These are phyloP conservation scores for Eleusine indica DNA, from an alignment of 176 grass and related monocot genomes.

Conservation along the genomic window DNA sequence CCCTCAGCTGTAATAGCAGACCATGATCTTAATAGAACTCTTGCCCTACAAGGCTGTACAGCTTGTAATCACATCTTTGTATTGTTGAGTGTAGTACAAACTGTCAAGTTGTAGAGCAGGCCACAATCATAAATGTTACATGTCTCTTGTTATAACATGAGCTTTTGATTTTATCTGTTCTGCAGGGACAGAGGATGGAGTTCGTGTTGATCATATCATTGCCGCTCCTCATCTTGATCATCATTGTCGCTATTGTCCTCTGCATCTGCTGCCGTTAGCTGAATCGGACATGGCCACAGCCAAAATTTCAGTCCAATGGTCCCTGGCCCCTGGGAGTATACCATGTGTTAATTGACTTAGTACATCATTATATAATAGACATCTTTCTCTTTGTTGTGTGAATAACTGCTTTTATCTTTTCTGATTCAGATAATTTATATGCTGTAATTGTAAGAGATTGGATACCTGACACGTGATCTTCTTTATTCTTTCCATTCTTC, in stretches of 20 bases:
- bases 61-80: background rate
- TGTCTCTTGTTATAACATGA: background rate
- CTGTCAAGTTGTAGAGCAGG: background rate
- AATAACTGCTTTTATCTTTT: background rate
- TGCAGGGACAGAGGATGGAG: slow-evolving; percentile 57
- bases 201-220: slow-evolving; percentile 76
- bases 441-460: background rate
- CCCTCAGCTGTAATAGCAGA: too few relatives aligned
- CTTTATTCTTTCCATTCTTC: background rate
- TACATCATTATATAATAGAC: slow-evolving; percentile 26
- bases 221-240: slow-evolving; percentile 64
- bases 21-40: too few relatives aligned
- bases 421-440: background rate
- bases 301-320: background rate
- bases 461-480: background rate
- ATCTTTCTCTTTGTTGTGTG: background rate
- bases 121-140: background rate
- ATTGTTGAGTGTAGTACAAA: background rate
- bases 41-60: too few relatives aligned
- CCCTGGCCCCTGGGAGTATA: background rate
- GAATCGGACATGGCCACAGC: background rate
- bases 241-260: slow-evolving; percentile 51
- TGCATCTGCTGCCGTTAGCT: slow-evolving; percentile 68
- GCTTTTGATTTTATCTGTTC: background rate
- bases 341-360: slow-evolving; percentile 4